These are phyloP conservation scores for Ganoderma sinense DNA, from an alignment of 1,284 basidiomycete species.

Conservation along the genomic window DNA sequence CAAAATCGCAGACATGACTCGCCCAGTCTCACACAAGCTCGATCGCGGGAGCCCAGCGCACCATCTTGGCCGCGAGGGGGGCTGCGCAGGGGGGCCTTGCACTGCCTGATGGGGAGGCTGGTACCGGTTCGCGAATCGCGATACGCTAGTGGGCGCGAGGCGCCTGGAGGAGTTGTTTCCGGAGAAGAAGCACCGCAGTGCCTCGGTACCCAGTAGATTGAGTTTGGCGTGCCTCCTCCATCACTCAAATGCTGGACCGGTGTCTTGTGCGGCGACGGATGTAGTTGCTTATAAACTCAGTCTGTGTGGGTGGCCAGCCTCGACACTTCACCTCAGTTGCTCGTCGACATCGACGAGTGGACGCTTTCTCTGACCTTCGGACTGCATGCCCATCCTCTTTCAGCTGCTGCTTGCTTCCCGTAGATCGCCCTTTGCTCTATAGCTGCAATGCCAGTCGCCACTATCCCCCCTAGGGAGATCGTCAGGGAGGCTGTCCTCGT, in stretches of 20 bases:
- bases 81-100: neutral
- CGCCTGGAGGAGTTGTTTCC: neutral
- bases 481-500: constrained; percentile 19
- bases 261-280: neutral
- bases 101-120: neutral
- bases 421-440: neutral
- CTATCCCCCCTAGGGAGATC: neutral
- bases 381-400: neutral
- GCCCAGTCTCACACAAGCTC: neutral
- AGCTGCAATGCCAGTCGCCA: neutral
- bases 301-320: neutral
- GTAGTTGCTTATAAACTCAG: neutral
- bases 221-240: neutral
- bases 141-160: neutral
- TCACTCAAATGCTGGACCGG: neutral
- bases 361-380: constrained; percentile 1
- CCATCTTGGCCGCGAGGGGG: neutral
- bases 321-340: neutral
- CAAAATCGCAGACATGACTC: neutral
- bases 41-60: neutral
- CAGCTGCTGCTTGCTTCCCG: neutral
- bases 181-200: neutral
- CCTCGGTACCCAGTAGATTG: neutral
- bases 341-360: neutral
- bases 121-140: neutral